phyloP scores from a whole-genome alignment of 2,329 filamentous ascomycete genomes.

The Aspergillus jensenii region DNA sequence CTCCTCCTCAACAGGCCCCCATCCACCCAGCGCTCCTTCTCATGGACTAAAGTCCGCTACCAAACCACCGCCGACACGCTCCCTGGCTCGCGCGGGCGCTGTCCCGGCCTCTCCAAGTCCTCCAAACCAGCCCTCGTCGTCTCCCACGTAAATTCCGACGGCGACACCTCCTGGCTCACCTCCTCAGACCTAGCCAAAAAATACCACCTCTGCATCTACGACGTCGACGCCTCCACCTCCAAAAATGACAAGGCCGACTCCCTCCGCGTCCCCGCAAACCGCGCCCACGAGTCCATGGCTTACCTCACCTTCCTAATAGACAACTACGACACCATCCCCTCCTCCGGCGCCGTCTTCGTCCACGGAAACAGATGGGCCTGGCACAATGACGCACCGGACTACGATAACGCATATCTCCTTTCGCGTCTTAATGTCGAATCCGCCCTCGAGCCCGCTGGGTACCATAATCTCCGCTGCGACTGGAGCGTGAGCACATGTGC shows the following conservation, averaged over 20 bases:
- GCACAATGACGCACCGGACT: slow-evolving; percentile 46
- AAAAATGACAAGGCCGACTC: no score
- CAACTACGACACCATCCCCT: slow-evolving; percentile 44
- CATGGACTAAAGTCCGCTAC: slow-evolving; percentile 48
- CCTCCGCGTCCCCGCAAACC: slow-evolving; percentile 48
- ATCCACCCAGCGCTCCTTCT: slow-evolving; percentile 34
- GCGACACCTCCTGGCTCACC: slow-evolving; percentile 43
- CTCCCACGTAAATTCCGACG: slow-evolving; percentile 43
- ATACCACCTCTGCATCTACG: slow-evolving; percentile 51
- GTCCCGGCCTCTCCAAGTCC: slow-evolving; percentile 39
- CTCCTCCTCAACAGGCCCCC: slow-evolving; percentile 38
- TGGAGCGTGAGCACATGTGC: slow-evolving; percentile 49
- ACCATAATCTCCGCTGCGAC: slow-evolving; percentile 53
- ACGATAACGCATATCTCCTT: slow-evolving; percentile 48
- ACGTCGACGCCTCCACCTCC: slow-evolving; percentile 34
- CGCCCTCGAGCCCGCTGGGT: slow-evolving; percentile 42
- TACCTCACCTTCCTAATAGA: slow-evolving; percentile 51
- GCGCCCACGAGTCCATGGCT: slow-evolving; percentile 49
- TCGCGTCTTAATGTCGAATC: slow-evolving; percentile 37
- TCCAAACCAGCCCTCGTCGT: slow-evolving; percentile 49
- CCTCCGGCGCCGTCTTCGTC: slow-evolving; percentile 42
- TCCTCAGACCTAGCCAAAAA: slow-evolving; percentile 29
- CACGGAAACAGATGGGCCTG: slow-evolving; percentile 47
- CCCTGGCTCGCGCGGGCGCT: slow-evolving; percentile 41
- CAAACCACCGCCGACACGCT: slow-evolving; percentile 34